Base-by-base conservation (phyloP, 2,329 filamentous ascomycete genomes). In the Ciborinia camelliae region DNA sequence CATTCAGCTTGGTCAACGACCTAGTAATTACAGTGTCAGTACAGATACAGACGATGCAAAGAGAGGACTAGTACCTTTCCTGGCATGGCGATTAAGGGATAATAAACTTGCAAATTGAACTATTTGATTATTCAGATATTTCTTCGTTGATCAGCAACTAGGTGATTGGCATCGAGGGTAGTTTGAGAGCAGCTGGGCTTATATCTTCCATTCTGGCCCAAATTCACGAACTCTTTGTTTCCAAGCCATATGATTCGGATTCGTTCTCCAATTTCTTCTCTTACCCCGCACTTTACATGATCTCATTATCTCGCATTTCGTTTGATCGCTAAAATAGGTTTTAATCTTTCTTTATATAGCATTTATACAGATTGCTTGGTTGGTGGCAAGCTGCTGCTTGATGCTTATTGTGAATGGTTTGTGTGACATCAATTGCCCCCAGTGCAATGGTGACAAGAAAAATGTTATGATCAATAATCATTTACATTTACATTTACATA, bases 1-100 rank as follows among this genome's bases (percentile, higher is more conserved):
- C 76, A 79, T 67, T 79, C 75, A 5, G 75, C 70, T 41, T 69
- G 74, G 37, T 62, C 73, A 10, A 75, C 73, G 26, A 76, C 66
- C 76, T 77, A 15, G 18, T 10, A 30, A 7, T 5, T 8, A 14
- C 5, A 20, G n/a, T 28, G 55, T 48, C 18, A 59, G 55, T n/a
- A 47, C 9, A 20, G 14, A 35, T 32, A 20, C 3, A 20, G 32
- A 8, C 26, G n/a, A n/a, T 39, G 26, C 23, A 41, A 30, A 5
- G 18, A 5, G 20, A 26, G 26, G 10, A 26, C 18, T 30, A 28
- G 37, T 62, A 32, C 35, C 14, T 62, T 43, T 32, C 35, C 35
- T 30, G 35, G 35, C 59, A 62, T 61, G 58, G 9, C 18, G 23
- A 12, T 52, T 45, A 9, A 48, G 9, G 14, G 18, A 23, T 15